phyloP scores from a whole-genome alignment of 257 asterid species.

The Solanum acaule region DNA sequence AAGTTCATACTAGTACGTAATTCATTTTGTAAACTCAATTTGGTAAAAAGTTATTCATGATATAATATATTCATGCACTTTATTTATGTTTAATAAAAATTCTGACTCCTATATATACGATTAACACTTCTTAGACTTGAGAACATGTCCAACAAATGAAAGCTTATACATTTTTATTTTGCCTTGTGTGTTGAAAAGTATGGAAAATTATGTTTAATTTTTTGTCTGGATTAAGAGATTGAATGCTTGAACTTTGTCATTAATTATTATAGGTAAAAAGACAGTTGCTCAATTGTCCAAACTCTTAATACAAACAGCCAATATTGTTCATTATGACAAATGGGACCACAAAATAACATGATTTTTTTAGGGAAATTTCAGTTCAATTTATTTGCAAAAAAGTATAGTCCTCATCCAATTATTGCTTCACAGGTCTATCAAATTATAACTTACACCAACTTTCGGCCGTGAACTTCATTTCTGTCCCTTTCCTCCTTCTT shows the following conservation, averaged over 20 bases:
- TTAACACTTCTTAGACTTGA: background rate
- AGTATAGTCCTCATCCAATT: background rate
- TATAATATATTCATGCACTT: accelerated
- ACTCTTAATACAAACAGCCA: background rate
- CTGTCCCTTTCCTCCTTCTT: background rate
- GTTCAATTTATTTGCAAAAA: background rate
- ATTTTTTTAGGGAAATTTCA: background rate
- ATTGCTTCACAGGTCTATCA: background rate
- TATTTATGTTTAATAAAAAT: background rate
- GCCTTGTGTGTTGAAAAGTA: background rate
- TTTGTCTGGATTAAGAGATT: background rate
- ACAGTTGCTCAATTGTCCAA: background rate
- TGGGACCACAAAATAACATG: background rate
- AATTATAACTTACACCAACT: background rate
- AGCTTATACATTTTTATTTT: background rate
- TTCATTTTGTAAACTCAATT: background rate
- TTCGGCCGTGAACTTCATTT: background rate
- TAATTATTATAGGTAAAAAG: background rate
- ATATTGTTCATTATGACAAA: background rate
- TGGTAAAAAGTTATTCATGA: background rate
- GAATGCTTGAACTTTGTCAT: background rate
- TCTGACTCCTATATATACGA: accelerated
- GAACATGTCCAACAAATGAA: background rate
- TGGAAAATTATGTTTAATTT: background rate
- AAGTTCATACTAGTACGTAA: background rate